Percentiles rank a stretch among this genome's conserved stretches.
Conservation (phyloP, 106 monocot genomes). For the Iris macrosiphon region DNA sequence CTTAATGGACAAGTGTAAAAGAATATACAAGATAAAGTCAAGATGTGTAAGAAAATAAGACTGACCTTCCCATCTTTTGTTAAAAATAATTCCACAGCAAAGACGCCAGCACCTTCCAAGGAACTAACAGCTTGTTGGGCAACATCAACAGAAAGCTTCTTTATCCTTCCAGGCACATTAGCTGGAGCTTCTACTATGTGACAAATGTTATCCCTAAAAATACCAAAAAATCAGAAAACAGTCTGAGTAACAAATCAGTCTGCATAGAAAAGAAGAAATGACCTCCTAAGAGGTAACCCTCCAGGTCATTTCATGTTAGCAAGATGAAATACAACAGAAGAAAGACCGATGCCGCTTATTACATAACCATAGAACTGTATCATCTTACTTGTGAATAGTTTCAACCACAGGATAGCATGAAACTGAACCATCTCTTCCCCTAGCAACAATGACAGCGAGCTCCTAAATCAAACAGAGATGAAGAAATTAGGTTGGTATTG, state of each 20-base stretch:
- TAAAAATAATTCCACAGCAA: constrained; percentile 92
- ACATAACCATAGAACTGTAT: constrained; percentile 6
- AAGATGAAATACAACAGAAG: too few species aligned
- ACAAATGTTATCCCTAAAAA: constrained; percentile 82
- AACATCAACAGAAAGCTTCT: constrained; percentile 46
- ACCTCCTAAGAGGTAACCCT: too few species aligned
- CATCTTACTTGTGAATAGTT: constrained; percentile 86
- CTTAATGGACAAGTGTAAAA: too few species aligned
- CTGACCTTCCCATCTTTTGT: constrained; percentile 37
- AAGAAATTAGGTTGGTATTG: too few species aligned
- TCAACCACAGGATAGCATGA: constrained; percentile 90
- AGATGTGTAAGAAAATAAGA: too few species aligned
- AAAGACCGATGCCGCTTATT: too few species aligned
- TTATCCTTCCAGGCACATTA: constrained; percentile 58
- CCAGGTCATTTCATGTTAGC: too few species aligned
- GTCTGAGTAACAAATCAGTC: too few species aligned
- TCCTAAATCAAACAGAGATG: constrained; percentile 76
- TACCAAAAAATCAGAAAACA: too few species aligned
- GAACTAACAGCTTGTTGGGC: constrained; percentile 75
- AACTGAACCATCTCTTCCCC: constrained; percentile 63
- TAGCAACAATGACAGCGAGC: constrained; percentile 86
- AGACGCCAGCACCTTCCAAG: constrained; percentile 88
- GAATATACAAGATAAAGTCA: too few species aligned
- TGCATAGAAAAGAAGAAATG: too few species aligned
- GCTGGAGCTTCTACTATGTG: constrained; percentile 98